phyloP scores from a whole-genome alignment of 2,329 filamentous ascomycete genomes.

The Hypoxylon sp. region DNA sequence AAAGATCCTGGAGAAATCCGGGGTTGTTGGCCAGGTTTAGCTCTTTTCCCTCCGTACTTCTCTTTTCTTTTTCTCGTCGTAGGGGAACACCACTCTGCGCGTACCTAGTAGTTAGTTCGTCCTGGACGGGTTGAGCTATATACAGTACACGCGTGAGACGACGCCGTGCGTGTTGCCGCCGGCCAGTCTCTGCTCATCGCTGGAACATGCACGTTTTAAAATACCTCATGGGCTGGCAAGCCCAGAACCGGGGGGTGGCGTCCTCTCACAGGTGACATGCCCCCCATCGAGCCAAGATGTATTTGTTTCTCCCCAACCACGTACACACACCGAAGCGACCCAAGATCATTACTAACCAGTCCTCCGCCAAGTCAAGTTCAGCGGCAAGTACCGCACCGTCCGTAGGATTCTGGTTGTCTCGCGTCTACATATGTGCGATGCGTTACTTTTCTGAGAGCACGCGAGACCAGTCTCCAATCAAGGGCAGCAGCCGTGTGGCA shows the following conservation, averaged over 20 bases:
- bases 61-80: too few species aligned
- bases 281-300: not conserved
- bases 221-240: conserved; percentile 28
- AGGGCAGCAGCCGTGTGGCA: conserved; percentile 9
- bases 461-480: not conserved
- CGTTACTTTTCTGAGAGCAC: conserved; percentile 8
- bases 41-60: conserved; percentile 3
- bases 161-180: conserved; percentile 7
- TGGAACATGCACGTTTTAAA: conserved; percentile 28
- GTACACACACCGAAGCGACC: conserved; percentile 5
- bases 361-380: conserved; percentile 2
- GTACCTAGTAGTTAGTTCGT: conserved; percentile 2
- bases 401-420: conserved; percentile 5
- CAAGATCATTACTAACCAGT: conserved; percentile 10
- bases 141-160: conserved; percentile 14
- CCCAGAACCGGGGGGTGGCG: conserved; percentile 24
- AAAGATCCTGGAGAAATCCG: conserved; percentile 20
- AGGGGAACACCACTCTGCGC: not conserved
- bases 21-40: conserved; percentile 13
- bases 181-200: conserved; percentile 7
- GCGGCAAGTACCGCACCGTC: conserved; percentile 18
- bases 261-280: too few species aligned
- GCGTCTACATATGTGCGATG: conserved; percentile 10
- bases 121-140: conserved; percentile 6
- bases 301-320: conserved; percentile 6